Evolutionary conservation across 306 rosid genomes (phyloP).

Genomic region (Urtica urens): DNA sequence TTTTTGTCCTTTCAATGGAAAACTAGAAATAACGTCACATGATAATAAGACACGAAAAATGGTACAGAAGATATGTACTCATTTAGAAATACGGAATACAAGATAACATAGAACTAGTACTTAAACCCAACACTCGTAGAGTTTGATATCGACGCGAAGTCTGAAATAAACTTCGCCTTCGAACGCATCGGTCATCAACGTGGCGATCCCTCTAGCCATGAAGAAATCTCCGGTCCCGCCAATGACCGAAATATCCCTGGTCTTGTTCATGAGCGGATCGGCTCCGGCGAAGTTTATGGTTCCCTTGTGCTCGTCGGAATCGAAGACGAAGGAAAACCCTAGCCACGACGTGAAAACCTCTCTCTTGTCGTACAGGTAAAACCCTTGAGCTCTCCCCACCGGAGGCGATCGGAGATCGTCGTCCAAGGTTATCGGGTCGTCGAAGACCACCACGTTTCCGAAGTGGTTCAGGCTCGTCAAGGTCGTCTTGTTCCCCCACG

Average conservation of each 20-base stretch:
- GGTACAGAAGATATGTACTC: too few species aligned
- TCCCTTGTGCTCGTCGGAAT: conserved; percentile 33
- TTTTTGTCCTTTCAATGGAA: too few species aligned
- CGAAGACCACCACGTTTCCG: conserved; percentile 53
- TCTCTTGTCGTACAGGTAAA: conserved; percentile 54
- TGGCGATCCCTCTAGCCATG: conserved; percentile 66
- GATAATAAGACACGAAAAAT: too few species aligned
- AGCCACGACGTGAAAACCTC: conserved; percentile 57
- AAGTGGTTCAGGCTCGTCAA: conserved; percentile 40
- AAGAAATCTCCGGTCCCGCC: conserved; percentile 84
- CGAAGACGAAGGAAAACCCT: conserved; percentile 45
- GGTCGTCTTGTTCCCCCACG: conserved; percentile 44
- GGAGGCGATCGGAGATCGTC: conserved; percentile 57
- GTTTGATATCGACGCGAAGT: conserved; percentile 48
- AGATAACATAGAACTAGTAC: too few species aligned
- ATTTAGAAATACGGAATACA: too few species aligned
- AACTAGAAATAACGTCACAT: too few species aligned
- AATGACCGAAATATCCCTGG: conserved; percentile 47
- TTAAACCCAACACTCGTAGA: conserved; percentile 76
- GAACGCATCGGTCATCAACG: conserved; percentile 49
- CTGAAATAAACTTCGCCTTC: conserved; percentile 71
- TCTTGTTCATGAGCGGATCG: conserved; percentile 40
- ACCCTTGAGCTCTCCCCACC: conserved; percentile 70
- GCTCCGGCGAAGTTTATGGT: conserved; percentile 53
- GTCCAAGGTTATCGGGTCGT: conserved; percentile 68